Percentiles rank a stretch among this genome's conserved stretches.
phyloP scores from a whole-genome alignment of 441 rosid genomes.

The Hura crepitans region DNA sequence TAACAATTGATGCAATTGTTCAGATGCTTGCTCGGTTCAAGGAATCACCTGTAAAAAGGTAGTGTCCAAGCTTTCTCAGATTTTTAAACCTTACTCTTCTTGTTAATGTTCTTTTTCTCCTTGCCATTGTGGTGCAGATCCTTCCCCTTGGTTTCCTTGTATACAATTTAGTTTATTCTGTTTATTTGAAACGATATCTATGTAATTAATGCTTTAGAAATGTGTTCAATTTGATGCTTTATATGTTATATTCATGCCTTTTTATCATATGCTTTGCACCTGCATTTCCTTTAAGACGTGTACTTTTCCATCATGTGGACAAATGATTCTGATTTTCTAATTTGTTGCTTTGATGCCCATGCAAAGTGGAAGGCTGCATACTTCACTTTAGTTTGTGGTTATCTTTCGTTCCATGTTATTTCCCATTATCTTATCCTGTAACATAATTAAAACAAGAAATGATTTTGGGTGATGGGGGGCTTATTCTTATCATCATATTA shows the following conservation, averaged over 20 bases:
- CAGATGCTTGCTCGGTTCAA: constrained; percentile 94
- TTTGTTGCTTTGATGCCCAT: not conserved
- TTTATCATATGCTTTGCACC: not conserved
- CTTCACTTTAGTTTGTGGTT: not conserved
- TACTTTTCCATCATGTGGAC: not conserved
- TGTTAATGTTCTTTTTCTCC: not conserved
- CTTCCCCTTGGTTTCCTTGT: not conserved
- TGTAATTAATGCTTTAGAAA: too few species aligned
- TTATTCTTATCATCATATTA: too few species aligned
- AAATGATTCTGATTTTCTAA: too few species aligned
- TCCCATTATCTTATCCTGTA: too few species aligned
- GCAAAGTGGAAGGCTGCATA: not conserved
- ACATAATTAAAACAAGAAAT: too few species aligned
- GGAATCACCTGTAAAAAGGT: constrained; percentile 85
- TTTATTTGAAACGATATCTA: too few species aligned
- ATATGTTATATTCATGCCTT: not conserved
- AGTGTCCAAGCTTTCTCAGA: constrained; percentile 8
- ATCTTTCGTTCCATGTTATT: not conserved
- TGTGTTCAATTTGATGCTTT: not conserved
- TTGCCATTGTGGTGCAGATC: not conserved
- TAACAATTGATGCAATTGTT: constrained; percentile 88
- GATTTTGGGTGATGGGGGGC: too few species aligned
- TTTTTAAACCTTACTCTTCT: not conserved
- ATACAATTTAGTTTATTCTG: not conserved
- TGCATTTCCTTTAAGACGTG: not conserved